Base-by-base conservation (phyloP, 192 early-diverging fungal species). In the Rhizophagus prolifer region DNA sequence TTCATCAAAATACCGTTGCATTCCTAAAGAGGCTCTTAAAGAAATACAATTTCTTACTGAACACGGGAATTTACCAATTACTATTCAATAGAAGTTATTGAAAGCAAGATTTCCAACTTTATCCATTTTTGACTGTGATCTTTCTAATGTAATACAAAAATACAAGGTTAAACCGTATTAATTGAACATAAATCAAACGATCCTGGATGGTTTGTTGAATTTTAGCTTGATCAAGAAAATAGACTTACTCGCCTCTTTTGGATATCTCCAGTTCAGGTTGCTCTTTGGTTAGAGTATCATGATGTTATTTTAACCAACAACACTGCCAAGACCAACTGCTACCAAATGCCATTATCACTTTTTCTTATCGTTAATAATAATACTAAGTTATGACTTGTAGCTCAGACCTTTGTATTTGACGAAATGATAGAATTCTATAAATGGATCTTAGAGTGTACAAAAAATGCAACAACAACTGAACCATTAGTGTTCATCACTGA, bases 331-430 rank as follows among this genome's bases (percentile, higher is more conserved):
- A n/a, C n/a, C n/a, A n/a, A n/a, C n/a, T n/a, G n/a, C n/a, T n/a
- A n/a, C n/a, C n/a, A n/a, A n/a, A 70, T 70, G 25, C 41, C 25
- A 25, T 23, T 70, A 54, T 25, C 2, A 2, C 25, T 70, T 21
- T 70, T 70, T 70, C 41, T 70, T 44, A 23, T 47, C 8, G 12
- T 70, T 21, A 23, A 70, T 23, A 70, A 70, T 34, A 70, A 70
- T 70, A 70, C 46, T 3, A 36, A 5, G 34, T 36, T 36, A 5
- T 5, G 34, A 12, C 23, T 70, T 7, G 46, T 50, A 23, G 68
- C 41, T 50, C 41, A 70, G 47, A 23, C 44, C 25, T 23, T 70
- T 26, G 25, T 70, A 50, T 50, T 2, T 36, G 25, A 70, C 26
- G 41, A 70, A 25, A 70, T 23, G 50, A 50, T 47, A 54, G 46